Conservation (phyloP, 2,329 filamentous ascomycete species). For the Blastomyces silverae region DNA sequence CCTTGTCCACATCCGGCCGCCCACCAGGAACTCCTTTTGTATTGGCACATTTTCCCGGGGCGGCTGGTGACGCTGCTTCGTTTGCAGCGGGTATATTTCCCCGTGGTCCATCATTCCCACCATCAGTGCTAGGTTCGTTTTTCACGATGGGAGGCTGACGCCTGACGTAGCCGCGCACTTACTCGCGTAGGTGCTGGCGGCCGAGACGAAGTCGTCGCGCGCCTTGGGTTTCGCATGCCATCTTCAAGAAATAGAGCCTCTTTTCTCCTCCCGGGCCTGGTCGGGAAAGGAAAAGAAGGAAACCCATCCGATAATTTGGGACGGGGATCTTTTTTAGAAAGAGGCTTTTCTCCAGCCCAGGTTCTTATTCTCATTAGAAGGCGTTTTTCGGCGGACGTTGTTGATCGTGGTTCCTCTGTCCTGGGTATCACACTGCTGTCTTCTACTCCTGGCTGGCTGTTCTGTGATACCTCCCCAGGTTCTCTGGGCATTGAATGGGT, state of each 20-base stretch:
- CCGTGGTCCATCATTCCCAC: not conserved
- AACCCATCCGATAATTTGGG: not conserved
- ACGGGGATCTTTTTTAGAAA: not conserved
- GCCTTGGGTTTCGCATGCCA: not conserved
- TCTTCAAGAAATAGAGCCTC: not conserved
- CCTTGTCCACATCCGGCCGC: not conserved
- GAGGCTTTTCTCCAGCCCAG: not conserved
- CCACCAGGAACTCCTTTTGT: not conserved
- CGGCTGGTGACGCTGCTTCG: not conserved
- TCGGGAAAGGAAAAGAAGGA: not conserved
- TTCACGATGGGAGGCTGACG: not conserved
- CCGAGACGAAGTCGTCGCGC: not conserved
- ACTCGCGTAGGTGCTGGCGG: not conserved
- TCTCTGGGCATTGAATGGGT: not conserved
- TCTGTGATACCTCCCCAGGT: not conserved
- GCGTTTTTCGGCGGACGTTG: not conserved
- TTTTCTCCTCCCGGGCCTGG: not conserved
- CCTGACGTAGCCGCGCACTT: not conserved
- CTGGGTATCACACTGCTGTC: not conserved
- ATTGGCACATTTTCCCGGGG: not conserved
- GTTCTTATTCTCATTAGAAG: slow-evolving; percentile 8
- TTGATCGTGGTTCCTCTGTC: not conserved
- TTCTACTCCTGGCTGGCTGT: not conserved
- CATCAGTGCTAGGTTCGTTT: not conserved
- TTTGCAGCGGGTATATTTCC: not conserved